These are phyloP conservation scores for Apiospora koreana DNA, from an alignment of 2,329 filamentous ascomycete genomes.

Conservation along the genomic window DNA sequence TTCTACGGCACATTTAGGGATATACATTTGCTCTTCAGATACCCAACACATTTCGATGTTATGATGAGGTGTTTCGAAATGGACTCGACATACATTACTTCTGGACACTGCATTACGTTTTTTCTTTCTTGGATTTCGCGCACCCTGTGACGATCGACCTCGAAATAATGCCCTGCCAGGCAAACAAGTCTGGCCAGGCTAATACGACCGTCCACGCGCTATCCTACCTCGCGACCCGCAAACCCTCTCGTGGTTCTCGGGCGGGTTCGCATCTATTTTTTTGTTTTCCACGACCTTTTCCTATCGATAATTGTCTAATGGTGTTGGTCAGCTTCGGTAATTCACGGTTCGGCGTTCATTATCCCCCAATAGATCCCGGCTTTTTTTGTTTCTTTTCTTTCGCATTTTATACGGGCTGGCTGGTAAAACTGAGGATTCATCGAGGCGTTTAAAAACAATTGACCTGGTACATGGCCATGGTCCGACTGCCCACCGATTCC, in stretches of 20 bases:
- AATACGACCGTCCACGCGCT: not conserved
- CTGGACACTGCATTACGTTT: conserved; percentile 1
- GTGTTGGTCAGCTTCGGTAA: conserved; percentile 29
- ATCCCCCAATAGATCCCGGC: conserved; percentile 31
- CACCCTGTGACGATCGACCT: not conserved
- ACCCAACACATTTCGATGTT: conserved; percentile 27
- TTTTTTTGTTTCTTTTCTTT: conserved; percentile 25
- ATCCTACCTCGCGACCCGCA: not conserved
- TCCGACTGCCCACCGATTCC: conserved; percentile 19
- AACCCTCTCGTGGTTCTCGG: conserved; percentile 15
- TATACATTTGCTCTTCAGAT: conserved; percentile 33
- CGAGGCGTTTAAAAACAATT: conserved; percentile 33
- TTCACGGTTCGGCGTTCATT: conserved; percentile 23
- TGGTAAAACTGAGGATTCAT: conserved; percentile 31
- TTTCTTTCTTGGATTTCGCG: conserved; percentile 4
- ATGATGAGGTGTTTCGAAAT: conserved; percentile 18
- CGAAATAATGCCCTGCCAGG: not conserved
- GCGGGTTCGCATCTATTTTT: conserved; percentile 15
- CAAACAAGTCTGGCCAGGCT: not conserved
- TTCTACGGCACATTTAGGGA: conserved; percentile 30
- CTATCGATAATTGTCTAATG: conserved; percentile 28
- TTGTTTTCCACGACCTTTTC: conserved; percentile 24
- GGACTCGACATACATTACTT: not conserved
- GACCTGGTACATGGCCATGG: conserved; percentile 20
- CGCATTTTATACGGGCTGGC: conserved; percentile 32